phyloP scores from a whole-genome alignment of 768 basidiomycete genomes.

The Boletus pseudo-olivaceus region DNA sequence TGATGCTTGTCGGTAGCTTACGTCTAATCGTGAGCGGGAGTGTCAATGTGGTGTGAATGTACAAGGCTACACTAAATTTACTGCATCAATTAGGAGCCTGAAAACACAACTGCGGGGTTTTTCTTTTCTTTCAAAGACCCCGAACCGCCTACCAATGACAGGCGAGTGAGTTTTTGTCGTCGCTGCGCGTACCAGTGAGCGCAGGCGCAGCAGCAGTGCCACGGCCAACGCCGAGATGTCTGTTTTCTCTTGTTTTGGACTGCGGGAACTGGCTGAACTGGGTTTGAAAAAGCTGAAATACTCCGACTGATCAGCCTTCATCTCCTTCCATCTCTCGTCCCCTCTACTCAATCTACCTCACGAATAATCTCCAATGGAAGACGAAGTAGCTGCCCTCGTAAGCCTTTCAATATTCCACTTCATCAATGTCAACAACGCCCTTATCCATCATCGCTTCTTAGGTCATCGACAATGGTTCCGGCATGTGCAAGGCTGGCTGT shows the following conservation, averaged over 20 bases:
- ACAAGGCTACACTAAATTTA: background rate
- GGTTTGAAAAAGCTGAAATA: constrained; percentile 25
- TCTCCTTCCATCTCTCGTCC: constrained; percentile 18
- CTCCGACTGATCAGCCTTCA: constrained; percentile 24
- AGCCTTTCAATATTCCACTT: constrained; percentile 6
- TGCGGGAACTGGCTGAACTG: constrained; percentile 12
- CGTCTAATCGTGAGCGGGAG: background rate
- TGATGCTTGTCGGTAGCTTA: background rate
- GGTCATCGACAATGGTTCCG: constrained; percentile 94
- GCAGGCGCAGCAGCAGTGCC: background rate
- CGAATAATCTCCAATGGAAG: constrained; percentile 47
- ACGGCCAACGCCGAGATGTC: background rate
- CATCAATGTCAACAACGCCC: background rate
- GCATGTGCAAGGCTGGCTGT: constrained; percentile 99
- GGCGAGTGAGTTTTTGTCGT: background rate
- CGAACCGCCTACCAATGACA: background rate
- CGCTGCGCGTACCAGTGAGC: background rate
- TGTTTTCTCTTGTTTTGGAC: constrained; percentile 22
- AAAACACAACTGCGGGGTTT: background rate
- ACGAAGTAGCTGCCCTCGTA: constrained; percentile 60
- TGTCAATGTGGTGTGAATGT: background rate
- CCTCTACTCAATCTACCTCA: constrained; percentile 21
- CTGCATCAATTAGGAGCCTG: background rate
- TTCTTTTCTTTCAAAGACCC: background rate
- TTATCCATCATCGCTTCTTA: constrained; percentile 24